Conservation (phyloP, 345 rosid species). For the Salix arbutifolia region DNA sequence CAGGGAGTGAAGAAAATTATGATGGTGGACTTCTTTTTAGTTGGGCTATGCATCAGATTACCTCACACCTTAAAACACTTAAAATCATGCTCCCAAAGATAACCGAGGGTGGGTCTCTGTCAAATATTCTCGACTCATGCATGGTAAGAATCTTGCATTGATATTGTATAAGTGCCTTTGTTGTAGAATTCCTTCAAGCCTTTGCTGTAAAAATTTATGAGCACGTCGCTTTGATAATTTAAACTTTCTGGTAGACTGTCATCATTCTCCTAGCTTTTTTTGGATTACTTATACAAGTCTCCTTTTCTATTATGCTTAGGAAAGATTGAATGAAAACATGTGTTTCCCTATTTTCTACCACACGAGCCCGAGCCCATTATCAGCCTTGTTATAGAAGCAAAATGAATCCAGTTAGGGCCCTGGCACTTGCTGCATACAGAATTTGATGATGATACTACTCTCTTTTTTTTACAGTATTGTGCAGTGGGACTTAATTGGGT, state of each 20-base stretch:
- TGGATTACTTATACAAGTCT: background rate
- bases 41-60: slow-evolving; percentile 99
- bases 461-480: slow-evolving; percentile 57
- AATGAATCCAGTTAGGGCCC: no score
- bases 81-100: slow-evolving; percentile 92
- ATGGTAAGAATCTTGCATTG: slow-evolving; percentile 47
- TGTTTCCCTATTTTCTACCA: background rate
- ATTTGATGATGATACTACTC: slow-evolving; percentile 7
- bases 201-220: background rate
- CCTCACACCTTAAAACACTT: slow-evolving; percentile 89
- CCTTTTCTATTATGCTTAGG: background rate
- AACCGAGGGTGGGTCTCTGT: slow-evolving; percentile 89
- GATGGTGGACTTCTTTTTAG: slow-evolving; percentile 94
- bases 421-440: background rate
- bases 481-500: slow-evolving; percentile 98
- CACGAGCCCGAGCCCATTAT: background rate
- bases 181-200: slow-evolving; percentile 6
- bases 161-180: background rate
- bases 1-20: slow-evolving; percentile 89
- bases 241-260: background rate
- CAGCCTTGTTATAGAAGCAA: no score
- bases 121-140: slow-evolving; percentile 94
- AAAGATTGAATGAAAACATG: background rate
- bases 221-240: background rate
- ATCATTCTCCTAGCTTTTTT: background rate